Conservation (phyloP, 2,329 filamentous ascomycete genomes). For the Lecanicillium sp. region DNA sequence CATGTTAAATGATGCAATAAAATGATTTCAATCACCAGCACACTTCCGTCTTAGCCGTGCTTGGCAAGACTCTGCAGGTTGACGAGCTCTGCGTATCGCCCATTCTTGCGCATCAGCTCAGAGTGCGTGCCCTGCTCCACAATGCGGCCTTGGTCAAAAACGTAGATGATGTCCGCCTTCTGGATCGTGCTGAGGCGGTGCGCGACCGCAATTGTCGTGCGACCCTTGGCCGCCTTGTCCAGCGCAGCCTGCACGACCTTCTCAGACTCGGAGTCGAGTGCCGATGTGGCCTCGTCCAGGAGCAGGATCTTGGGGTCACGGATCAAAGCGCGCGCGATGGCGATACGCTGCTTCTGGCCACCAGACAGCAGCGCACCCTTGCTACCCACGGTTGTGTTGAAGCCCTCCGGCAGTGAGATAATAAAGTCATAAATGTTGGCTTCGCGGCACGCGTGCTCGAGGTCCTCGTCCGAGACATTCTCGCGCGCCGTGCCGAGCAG, state of each 20-base stretch:
- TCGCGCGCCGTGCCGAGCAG: constrained; percentile 66
- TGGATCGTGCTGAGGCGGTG: constrained; percentile 90
- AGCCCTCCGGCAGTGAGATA: constrained; percentile 75
- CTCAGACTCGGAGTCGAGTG: constrained; percentile 70
- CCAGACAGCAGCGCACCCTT: constrained; percentile 83
- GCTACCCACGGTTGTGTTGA: constrained; percentile 77
- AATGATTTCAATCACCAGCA: background rate
- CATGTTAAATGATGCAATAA: background rate
- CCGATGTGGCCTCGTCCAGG: constrained; percentile 74
- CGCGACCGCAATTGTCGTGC: constrained; percentile 90
- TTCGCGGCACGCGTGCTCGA: constrained; percentile 77
- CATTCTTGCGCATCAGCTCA: constrained; percentile 63
- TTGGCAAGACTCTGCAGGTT: constrained; percentile 73
- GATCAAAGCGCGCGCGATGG: constrained; percentile 84
- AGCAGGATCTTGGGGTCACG: constrained; percentile 85
- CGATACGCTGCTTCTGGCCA: constrained; percentile 91
- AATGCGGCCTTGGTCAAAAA: constrained; percentile 85
- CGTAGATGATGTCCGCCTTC: constrained; percentile 90
- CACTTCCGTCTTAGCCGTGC: constrained; percentile 26
- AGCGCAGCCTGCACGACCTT: constrained; percentile 76
- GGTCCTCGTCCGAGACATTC: constrained; percentile 62
- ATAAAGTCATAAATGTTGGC: constrained; percentile 94
- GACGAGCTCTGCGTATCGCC: constrained; percentile 72
- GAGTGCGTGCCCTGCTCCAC: constrained; percentile 78
- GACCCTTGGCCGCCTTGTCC: constrained; percentile 73